These are phyloP conservation scores for Ascochyta viciae-villosae DNA, from an alignment of 2,329 filamentous ascomycete species.

Conservation along the genomic window DNA sequence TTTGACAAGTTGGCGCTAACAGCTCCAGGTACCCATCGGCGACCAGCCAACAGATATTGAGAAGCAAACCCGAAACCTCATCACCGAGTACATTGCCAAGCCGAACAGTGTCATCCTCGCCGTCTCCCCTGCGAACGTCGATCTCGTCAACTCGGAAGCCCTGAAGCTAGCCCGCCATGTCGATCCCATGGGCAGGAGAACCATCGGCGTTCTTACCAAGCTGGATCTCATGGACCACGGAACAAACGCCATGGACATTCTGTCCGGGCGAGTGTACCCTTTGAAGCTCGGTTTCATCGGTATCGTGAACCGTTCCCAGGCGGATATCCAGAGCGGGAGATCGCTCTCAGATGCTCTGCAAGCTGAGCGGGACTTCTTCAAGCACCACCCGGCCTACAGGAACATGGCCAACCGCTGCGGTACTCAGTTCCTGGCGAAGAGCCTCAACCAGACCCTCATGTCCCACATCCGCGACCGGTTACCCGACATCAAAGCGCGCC, in stretches of 20 bases:
- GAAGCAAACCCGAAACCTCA: slow-evolving; percentile 95
- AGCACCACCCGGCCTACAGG: slow-evolving; percentile 93
- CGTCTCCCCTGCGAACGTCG: slow-evolving; percentile 96
- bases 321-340: slow-evolving; percentile 96
- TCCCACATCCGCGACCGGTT: slow-evolving; percentile 92
- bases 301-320: slow-evolving; percentile 96
- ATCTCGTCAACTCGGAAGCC: slow-evolving; percentile 97
- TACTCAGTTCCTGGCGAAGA: slow-evolving; percentile 93
- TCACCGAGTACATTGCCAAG: slow-evolving; percentile 98
- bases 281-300: slow-evolving; percentile 97
- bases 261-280: slow-evolving; percentile 96
- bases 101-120: slow-evolving; percentile 98
- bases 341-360: slow-evolving; percentile 90
- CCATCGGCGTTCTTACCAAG: slow-evolving; percentile 96
- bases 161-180: slow-evolving; percentile 97
- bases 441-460: slow-evolving; percentile 94
- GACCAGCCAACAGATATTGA: slow-evolving; percentile 98
- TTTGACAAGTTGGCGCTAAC: slow-evolving; percentile 33
- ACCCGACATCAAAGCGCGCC: slow-evolving; percentile 95
- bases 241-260: slow-evolving; percentile 95
- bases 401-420: slow-evolving; percentile 95
- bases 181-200: slow-evolving; percentile 90
- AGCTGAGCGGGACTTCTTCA: slow-evolving; percentile 93
- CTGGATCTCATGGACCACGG: slow-evolving; percentile 98
- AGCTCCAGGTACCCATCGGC: slow-evolving; percentile 82